Evolutionary conservation across 164 flowering plant genomes (phyloP).

Genomic region (Akebia trifoliata): DNA sequence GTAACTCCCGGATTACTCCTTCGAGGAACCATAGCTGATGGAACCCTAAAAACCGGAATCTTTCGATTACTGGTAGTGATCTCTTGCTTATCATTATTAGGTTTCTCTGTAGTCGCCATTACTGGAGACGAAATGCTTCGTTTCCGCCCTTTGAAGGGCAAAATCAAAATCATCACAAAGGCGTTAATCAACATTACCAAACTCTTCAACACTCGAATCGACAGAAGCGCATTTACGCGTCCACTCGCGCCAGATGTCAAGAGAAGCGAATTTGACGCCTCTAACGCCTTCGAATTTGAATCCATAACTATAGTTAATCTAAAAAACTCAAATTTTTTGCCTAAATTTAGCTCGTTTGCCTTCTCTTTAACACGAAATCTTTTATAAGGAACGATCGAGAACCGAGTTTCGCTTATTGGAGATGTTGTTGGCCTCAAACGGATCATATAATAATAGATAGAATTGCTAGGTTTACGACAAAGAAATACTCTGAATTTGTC

Average conservation of each 20-base stretch:
- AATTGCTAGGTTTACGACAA: too few relatives aligned
- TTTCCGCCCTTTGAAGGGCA: conserved; percentile 36
- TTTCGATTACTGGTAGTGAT: conserved; percentile 6
- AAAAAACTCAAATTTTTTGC: too few relatives aligned
- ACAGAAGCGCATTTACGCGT: conserved; percentile 43
- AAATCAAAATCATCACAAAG: conserved; percentile 30
- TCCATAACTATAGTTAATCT: background rate
- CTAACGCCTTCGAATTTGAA: background rate
- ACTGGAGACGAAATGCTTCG: conserved; percentile 4
- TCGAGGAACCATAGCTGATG: conserved; percentile 20
- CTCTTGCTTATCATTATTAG: conserved; percentile 12
- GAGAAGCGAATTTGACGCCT: conserved; percentile 21
- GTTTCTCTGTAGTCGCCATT: conserved; percentile 16
- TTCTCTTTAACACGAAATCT: too few relatives aligned
- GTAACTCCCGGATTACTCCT: conserved; percentile 17
- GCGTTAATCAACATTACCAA: conserved; percentile 30
- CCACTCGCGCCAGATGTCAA: conserved; percentile 65
- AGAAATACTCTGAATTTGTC: too few relatives aligned
- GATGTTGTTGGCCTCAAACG: too few relatives aligned
- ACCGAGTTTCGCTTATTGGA: too few relatives aligned
- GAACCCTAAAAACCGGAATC: conserved; percentile 28
- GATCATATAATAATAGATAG: too few relatives aligned
- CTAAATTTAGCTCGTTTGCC: too few relatives aligned
- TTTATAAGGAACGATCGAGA: too few relatives aligned
- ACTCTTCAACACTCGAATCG: conserved; percentile 35